Evolutionary conservation across 768 basidiomycete species (phyloP).

Genomic region (Gymnopilus junonius): DNA sequence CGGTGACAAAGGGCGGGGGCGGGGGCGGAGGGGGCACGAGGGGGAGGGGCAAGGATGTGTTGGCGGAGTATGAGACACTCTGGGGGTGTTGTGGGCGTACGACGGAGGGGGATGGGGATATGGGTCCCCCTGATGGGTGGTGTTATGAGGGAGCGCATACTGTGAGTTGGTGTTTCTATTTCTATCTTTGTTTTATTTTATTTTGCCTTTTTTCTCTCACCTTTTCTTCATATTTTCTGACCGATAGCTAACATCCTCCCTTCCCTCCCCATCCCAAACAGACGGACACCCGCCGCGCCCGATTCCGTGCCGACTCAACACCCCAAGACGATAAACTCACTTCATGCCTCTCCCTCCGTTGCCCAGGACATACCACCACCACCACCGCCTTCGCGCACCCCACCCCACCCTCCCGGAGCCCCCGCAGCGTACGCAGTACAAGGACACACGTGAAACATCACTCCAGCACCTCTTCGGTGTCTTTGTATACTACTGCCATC

Average conservation of each 20-base stretch:
- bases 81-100: conserved; percentile 78
- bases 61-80: conserved; percentile 53
- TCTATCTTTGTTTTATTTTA: not conserved
- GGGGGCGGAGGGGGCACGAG: not conserved
- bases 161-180: conserved; percentile 39
- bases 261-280: too few relatives aligned
- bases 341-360: conserved; percentile 61
- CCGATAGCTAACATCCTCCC: not conserved
- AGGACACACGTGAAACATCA: not conserved
- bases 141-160: conserved; percentile 87
- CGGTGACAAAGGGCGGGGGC: too few relatives aligned
- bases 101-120: conserved; percentile 77
- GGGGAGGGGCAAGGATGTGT: not conserved
- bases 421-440: not conserved
- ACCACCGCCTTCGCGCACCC: not conserved
- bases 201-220: conserved; percentile 16
- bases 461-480: not conserved
- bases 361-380: conserved; percentile 62
- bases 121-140: conserved; percentile 87
- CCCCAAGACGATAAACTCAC: conserved; percentile 67
- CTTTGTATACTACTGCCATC: conserved; percentile 10
- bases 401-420: conserved; percentile 21
- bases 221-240: not conserved
- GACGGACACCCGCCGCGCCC: conserved; percentile 76
- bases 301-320: conserved; percentile 80